Evolutionary conservation across 768 basidiomycete genomes (phyloP), one percentile per base, ranked within the genome.

Genomic region (Boletus coccyginus): DNA sequence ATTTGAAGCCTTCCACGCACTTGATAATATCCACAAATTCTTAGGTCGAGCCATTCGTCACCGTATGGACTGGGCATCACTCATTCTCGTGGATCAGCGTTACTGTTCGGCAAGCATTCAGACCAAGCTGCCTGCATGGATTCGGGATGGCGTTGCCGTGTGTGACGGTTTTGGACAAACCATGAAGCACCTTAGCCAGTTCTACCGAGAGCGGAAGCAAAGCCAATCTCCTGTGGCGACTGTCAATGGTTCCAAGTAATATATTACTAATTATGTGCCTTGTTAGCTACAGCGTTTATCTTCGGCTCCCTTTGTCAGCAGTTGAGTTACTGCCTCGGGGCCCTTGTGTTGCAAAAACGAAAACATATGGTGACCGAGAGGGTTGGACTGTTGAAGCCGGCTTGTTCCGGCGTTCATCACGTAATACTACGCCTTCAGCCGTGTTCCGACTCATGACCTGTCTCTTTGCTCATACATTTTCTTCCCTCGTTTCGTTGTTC

Each of bases 11-110:
- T 50, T 10, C 43, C 19, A 35, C n/a, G 8, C 21, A 33, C 13
- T 21, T 39, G 17, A 43, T 11, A 35, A 55, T 52, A 36, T 21
- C 63, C 29, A 62, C 38, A 13, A 13, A 29, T 24, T 44, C 24
- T 36, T 40, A 97, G 94, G 94, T 33, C 86, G 96, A 47, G 95
- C 95, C 5, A 96, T 98, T 56, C 86, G 96, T 42, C 95, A 98
- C 69, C 82, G 82, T 31, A 81, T 79, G 61, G 96, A 99, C 67
- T 99, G 95, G 88, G 93, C 95, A 3, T 85, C 90, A 0, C 80
- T 99, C 46, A 77, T 98, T 50, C 82, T 99, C 16, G 74, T 99
- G 43, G 96, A 99, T 71, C 78, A 75, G 54, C 86, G 96, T 35
- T 99, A 97, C 66, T 75, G 81, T 8, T 82, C 83, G 0, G 63